Conservation (phyloP, 2,329 filamentous ascomycete genomes). For the Ceratocystis destructans region DNA sequence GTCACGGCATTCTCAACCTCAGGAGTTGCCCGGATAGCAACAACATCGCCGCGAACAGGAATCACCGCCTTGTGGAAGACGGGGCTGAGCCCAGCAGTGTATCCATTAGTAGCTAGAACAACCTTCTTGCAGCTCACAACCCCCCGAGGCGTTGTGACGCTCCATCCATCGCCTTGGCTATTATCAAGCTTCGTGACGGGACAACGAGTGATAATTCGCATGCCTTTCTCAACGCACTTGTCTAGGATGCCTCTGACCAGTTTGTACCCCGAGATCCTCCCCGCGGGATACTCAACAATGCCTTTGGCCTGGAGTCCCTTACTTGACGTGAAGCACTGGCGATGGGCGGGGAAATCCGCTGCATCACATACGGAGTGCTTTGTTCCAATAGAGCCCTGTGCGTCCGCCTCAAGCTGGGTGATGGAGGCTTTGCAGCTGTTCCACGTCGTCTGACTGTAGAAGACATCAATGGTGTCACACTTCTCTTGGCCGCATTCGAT, state of each 20-base stretch:
- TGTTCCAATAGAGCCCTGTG: background rate
- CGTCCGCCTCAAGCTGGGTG: slow-evolving; percentile 7
- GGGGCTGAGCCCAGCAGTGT: slow-evolving; percentile 21
- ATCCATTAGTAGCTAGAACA: slow-evolving; percentile 25
- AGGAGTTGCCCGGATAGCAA: slow-evolving; percentile 9
- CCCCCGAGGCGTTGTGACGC: slow-evolving; percentile 22
- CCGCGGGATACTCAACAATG: slow-evolving; percentile 15
- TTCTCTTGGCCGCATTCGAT: slow-evolving; percentile 19
- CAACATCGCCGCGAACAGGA: slow-evolving; percentile 21
- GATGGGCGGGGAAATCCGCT: slow-evolving; percentile 1
- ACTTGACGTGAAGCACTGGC: slow-evolving; percentile 7
- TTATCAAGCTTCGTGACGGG: slow-evolving; percentile 12
- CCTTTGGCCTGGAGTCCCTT: slow-evolving; percentile 10
- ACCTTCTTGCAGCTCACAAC: slow-evolving; percentile 20
- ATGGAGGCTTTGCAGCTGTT: slow-evolving; percentile 11
- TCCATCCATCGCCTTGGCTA: slow-evolving; percentile 7
- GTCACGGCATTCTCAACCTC: slow-evolving; percentile 23
- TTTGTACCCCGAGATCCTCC: slow-evolving; percentile 16
- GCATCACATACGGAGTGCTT: background rate
- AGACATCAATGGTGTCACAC: slow-evolving; percentile 16
- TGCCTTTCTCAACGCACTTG: slow-evolving; percentile 13
- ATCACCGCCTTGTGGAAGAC: slow-evolving; percentile 21
- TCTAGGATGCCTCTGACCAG: slow-evolving; percentile 15
- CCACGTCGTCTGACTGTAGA: slow-evolving; percentile 14
- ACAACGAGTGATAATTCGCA: slow-evolving; percentile 12